These are phyloP conservation scores for Rhynchosporium agropyri DNA, from an alignment of 2,329 filamentous ascomycete genomes.

Conservation along the genomic window DNA sequence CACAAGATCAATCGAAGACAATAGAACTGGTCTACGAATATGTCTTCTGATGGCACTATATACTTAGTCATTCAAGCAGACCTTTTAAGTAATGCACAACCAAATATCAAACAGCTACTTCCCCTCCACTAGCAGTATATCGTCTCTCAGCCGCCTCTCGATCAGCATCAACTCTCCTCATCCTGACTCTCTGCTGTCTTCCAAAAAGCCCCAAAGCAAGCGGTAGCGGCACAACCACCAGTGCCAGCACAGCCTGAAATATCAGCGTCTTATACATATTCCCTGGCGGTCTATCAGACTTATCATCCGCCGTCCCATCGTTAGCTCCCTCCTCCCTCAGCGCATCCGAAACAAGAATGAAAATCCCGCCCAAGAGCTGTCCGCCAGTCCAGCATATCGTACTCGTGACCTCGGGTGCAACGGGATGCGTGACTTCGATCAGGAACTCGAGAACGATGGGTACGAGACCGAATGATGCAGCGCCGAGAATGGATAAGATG, in stretches of 20 bases:
- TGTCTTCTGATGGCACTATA: not conserved
- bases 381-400: constrained; percentile 85
- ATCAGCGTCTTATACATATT: constrained; percentile 78
- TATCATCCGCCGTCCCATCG: constrained; percentile 47
- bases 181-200: constrained; percentile 51
- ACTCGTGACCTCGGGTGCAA: constrained; percentile 81
- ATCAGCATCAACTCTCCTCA: constrained; percentile 52
- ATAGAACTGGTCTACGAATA: not conserved
- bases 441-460: constrained; percentile 86
- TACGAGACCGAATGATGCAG: constrained; percentile 76
- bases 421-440: constrained; percentile 83
- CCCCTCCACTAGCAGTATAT: constrained; percentile 20
- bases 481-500: constrained; percentile 76
- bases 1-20: not conserved
- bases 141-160: constrained; percentile 27
- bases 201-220: constrained; percentile 73
- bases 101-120: constrained; percentile 13
- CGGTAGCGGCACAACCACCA: constrained; percentile 67
- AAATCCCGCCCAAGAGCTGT: constrained; percentile 81
- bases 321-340: constrained; percentile 53
- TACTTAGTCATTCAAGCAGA: not conserved
- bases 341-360: constrained; percentile 81
- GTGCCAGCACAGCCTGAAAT: constrained; percentile 74
- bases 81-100: not conserved
- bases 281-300: constrained; percentile 54